A percentile compares a stretch with the other conserved stretches of the same genome.
Conservation (phyloP, 2,329 filamentous ascomycete genomes). For the Aspergillus pseudoviridinutans region DNA sequence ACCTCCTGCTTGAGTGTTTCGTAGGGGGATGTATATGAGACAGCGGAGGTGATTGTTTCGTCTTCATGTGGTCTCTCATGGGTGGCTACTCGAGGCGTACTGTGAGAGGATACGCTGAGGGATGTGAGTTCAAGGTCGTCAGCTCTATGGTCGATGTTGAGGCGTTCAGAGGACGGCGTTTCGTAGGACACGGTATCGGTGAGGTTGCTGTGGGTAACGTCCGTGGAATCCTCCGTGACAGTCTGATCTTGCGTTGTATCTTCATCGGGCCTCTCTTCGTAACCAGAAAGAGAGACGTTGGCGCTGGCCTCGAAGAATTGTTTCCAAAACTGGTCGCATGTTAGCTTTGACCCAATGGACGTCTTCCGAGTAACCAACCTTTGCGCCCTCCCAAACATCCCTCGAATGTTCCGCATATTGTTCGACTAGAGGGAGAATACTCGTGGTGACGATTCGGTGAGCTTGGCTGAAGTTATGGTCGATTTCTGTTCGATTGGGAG, state of each 20-base stretch:
- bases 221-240: slow-evolving; percentile 53
- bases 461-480: slow-evolving; percentile 97
- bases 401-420: slow-evolving; percentile 92
- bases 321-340: slow-evolving; percentile 81
- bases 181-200: slow-evolving; percentile 40
- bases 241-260: slow-evolving; percentile 55
- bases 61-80: slow-evolving; percentile 31
- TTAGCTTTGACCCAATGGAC: not conserved
- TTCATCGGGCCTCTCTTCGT: slow-evolving; percentile 69
- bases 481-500: slow-evolving; percentile 64
- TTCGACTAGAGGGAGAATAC: slow-evolving; percentile 88
- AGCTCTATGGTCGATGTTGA: slow-evolving; percentile 25
- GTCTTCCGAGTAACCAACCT: slow-evolving; percentile 51
- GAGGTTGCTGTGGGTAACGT: slow-evolving; percentile 41
- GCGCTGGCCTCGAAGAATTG: slow-evolving; percentile 99
- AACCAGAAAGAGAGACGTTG: slow-evolving; percentile 92
- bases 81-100: slow-evolving; percentile 41
- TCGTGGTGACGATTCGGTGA: slow-evolving; percentile 91
- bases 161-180: slow-evolving; percentile 36
- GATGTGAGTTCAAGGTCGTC: slow-evolving; percentile 46
- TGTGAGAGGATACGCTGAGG: slow-evolving; percentile 44
- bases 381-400: slow-evolving; percentile 94
- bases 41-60: slow-evolving; percentile 37
- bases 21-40: slow-evolving; percentile 69
- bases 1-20: slow-evolving; percentile 68